A percentile compares a stretch with the other conserved stretches of the same genome.
These are phyloP conservation scores for Aphanoascus verrucosus DNA, from an alignment of 2,329 filamentous ascomycete species.

Conservation along the genomic window DNA sequence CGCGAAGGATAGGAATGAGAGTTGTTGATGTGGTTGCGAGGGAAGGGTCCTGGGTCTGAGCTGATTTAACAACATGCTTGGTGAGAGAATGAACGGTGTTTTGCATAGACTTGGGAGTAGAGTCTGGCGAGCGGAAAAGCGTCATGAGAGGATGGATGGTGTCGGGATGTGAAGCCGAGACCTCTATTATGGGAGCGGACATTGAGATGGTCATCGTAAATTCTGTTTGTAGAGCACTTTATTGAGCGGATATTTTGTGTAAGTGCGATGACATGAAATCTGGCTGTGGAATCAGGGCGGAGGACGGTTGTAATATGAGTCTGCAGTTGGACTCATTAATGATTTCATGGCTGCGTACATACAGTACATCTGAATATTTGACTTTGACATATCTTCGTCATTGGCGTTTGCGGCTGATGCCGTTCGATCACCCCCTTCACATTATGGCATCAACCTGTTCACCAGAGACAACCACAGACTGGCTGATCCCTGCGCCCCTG, in stretches of 20 bases:
- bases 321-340: background rate
- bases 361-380: no score
- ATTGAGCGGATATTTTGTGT: background rate
- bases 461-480: no score
- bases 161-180: background rate
- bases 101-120: slow-evolving; percentile 7
- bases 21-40: background rate
- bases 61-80: background rate
- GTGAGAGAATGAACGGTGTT: slow-evolving; percentile 3
- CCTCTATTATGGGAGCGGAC: slow-evolving; percentile 1
- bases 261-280: background rate
- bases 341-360: no score
- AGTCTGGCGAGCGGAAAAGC: background rate
- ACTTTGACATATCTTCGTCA: no score
- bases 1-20: slow-evolving; percentile 3
- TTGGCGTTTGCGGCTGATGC: no score
- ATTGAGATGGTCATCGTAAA: background rate
- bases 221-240: background rate
- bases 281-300: background rate
- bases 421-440: no score
- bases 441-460: no score
- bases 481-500: no score
- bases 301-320: background rate
- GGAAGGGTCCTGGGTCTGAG: background rate
- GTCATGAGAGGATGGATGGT: slow-evolving; percentile 1